Base-by-base conservation (phyloP, 2,329 filamentous ascomycete genomes). In the Penicillium olsonii region DNA sequence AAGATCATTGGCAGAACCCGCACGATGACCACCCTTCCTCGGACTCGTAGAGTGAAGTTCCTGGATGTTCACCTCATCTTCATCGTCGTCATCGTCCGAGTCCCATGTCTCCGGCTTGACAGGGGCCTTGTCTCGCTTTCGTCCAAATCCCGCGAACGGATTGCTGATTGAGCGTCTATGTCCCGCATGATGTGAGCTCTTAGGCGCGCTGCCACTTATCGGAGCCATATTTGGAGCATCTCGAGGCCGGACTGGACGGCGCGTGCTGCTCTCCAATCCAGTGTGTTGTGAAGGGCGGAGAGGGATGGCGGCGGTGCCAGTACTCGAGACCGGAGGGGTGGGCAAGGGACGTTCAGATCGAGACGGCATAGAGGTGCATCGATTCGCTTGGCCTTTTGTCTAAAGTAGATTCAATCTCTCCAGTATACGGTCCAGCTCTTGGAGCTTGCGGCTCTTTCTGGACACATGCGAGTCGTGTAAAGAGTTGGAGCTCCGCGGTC, bases 81-180 rank as follows among this genome's bases (percentile, higher is more conserved):
- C 63, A 10, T 64, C 62, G 31, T 74, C 74, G 43, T 80, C 75
- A 46, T 74, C 78, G 27, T 73, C 70, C 3, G 73, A 74, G 42
- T 78, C 77, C 39, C 74, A 56, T 27, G 64, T 72, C n/a, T 73
- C 72, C 27, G 58, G 66, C 62, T 56, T 75, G 56, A 47, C 66
- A 26, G 75, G 69, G 61, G 78, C 79, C 70, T 82, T 84, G 64
- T 83, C 71, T 47, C 70, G 69, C 60, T 73, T 77, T 62, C 74
- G 79, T 38, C 57, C 62, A 45, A 68, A 84, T 54, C 74, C 72
- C 26, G 81, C 78, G 64, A 92, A 87, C 10, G 89, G 88, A 63
- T 92, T 86, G 77, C 89, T 94, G 75, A 87, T 82, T 47, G 89
- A 92, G 46, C 88, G 84, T 22, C 74, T 72, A 68, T 86, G 83